Evolutionary conservation across 805 yeast genomes (phyloP).

Genomic region (Cyberlindnera nakhonratchasimensis): DNA sequence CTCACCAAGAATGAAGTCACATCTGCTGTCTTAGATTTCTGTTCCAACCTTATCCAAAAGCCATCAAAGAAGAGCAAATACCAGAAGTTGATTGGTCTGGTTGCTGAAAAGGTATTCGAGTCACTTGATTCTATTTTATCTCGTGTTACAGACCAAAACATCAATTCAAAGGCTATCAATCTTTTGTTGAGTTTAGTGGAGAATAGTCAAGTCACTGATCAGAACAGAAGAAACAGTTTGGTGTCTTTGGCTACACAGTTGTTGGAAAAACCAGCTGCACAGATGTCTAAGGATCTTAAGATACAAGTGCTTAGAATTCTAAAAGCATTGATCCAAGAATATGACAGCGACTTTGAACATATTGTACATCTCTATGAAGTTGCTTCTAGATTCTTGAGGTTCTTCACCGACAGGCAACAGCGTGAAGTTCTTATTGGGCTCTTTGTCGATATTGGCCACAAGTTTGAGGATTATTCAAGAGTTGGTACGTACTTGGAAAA

Average conservation of each 20-base stretch:
- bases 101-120: conserved; percentile 54
- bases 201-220: conserved; percentile 54
- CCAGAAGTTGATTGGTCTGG: conserved; percentile 47
- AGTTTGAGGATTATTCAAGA: conserved; percentile 39
- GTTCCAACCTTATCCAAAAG: conserved; percentile 43
- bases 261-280: conserved; percentile 53
- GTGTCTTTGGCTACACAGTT: conserved; percentile 56
- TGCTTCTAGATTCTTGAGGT: conserved; percentile 55
- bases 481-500: conserved; percentile 56
- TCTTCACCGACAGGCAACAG: conserved; percentile 55
- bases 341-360: conserved; percentile 50
- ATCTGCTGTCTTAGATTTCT: conserved; percentile 50
- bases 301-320: conserved; percentile 56
- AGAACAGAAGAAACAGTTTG: conserved; percentile 49
- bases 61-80: conserved; percentile 41
- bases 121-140: conserved; percentile 49
- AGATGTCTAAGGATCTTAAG: conserved; percentile 50
- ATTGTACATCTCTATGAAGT: conserved; percentile 46
- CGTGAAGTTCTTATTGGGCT: conserved; percentile 60
- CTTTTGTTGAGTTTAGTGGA: conserved; percentile 50
- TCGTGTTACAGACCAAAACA: conserved; percentile 36
- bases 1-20: conserved; percentile 69
- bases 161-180: conserved; percentile 50
- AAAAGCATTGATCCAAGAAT: conserved; percentile 48
- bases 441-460: conserved; percentile 54